These are phyloP conservation scores for Bondarzewia mesenterica DNA, from an alignment of 1,284 basidiomycete species.

Conservation along the genomic window DNA sequence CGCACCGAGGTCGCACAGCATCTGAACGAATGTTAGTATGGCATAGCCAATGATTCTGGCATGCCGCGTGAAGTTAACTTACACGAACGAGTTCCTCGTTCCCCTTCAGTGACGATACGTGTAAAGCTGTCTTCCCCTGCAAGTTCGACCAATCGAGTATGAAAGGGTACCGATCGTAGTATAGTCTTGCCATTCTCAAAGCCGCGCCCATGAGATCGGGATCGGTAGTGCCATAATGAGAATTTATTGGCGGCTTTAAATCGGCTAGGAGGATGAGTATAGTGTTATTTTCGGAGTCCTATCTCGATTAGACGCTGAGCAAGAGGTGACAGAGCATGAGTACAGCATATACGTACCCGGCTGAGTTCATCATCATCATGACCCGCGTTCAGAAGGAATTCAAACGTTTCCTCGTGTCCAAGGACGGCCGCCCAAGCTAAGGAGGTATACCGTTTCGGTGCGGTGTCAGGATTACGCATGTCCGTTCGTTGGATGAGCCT, in stretches of 20 bases:
- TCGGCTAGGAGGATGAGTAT: conserved; percentile 85
- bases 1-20: conserved; percentile 83
- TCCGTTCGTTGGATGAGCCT: conserved; percentile 75
- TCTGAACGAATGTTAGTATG: conserved; percentile 33
- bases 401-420: conserved; percentile 83
- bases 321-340: neutral
- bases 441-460: conserved; percentile 69
- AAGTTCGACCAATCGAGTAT: conserved; percentile 87
- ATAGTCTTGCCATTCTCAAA: conserved; percentile 72
- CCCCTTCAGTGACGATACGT: conserved; percentile 82
- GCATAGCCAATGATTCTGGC: conserved; percentile 7
- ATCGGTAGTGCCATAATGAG: conserved; percentile 38
- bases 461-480: conserved; percentile 81
- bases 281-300: conserved; percentile 89
- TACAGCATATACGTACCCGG: conserved; percentile 45
- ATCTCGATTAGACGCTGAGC: conserved; percentile 2
- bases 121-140: conserved; percentile 84
- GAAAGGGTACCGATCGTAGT: conserved; percentile 76
- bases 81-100: conserved; percentile 84
- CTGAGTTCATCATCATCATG: conserved; percentile 90
- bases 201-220: conserved; percentile 62
- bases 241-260: conserved; percentile 45
- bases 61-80: conserved; percentile 21
- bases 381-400: conserved; percentile 74
- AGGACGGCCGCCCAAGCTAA: conserved; percentile 83